A percentile compares a stretch with the other conserved stretches of the same genome.
These are phyloP conservation scores for Dioszegia hungarica DNA, from an alignment of 768 basidiomycete genomes.

Conservation along the genomic window DNA sequence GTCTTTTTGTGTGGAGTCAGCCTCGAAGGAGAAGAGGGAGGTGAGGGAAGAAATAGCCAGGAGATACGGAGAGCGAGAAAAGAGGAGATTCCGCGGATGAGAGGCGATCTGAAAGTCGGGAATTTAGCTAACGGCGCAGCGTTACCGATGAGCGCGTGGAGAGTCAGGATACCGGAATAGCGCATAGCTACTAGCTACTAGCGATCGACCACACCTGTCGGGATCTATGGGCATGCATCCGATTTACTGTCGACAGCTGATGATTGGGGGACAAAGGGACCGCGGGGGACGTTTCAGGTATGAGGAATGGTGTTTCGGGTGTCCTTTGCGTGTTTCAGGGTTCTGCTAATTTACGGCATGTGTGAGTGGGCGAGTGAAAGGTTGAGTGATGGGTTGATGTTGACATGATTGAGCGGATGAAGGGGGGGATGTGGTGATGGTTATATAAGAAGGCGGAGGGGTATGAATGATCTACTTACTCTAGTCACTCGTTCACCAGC, in stretches of 20 bases:
- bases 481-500: too few species aligned
- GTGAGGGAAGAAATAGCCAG: too few species aligned
- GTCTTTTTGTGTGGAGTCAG: neutral
- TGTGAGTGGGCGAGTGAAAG: conserved; percentile 1
- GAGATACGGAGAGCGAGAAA: too few species aligned
- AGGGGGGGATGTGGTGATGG: neutral
- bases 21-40: too few species aligned
- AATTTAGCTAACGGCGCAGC: too few species aligned
- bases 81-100: too few species aligned
- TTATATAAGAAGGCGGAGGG: neutral
- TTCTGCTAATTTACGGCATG: neutral
- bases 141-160: conserved; percentile 38
- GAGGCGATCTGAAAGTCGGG: too few species aligned
- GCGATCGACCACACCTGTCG: too few species aligned
- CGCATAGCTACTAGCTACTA: neutral
- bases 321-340: neutral
- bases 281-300: neutral
- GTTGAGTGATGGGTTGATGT: neutral
- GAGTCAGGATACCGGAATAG: conserved; percentile 38
- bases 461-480: too few species aligned
- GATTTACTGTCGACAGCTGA: neutral
- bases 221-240: neutral
- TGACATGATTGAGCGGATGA: neutral
- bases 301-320: neutral
- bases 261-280: too few species aligned